Percentiles rank a stretch among this genome's conserved stretches.
These are phyloP conservation scores for Solanum lycopersicoides DNA, from an alignment of 257 asterid genomes.

Conservation along the genomic window DNA sequence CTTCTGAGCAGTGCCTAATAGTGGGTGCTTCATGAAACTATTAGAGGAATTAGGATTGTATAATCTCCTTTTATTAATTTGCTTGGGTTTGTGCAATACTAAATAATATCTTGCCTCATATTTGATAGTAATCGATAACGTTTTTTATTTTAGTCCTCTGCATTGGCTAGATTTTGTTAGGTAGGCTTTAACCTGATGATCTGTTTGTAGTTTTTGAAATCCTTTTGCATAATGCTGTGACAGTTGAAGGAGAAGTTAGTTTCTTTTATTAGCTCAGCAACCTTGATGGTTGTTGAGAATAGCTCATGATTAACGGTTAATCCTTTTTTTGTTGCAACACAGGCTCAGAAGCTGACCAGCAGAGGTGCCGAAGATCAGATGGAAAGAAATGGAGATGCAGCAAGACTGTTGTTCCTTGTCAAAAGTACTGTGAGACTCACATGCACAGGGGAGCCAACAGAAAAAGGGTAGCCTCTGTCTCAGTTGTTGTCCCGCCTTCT, in stretches of 20 bases:
- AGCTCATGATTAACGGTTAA: neutral
- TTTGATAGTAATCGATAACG: neutral
- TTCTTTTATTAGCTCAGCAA: neutral
- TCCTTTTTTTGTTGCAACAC: neutral
- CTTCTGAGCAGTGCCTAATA: neutral
- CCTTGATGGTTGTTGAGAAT: neutral
- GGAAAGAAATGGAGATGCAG: slow-evolving; percentile 73
- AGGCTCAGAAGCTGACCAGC: slow-evolving; percentile 11
- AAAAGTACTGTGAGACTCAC: slow-evolving; percentile 53
- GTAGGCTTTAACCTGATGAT: neutral
- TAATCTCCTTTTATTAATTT: neutral
- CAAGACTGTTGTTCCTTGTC: slow-evolving; percentile 23
- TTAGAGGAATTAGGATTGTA: neutral
- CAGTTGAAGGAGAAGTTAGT: neutral
- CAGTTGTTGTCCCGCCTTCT: neutral
- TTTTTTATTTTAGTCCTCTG: neutral
- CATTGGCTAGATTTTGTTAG: neutral
- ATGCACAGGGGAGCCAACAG: slow-evolving; percentile 58
- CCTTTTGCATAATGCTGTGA: neutral
- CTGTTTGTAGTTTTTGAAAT: neutral
- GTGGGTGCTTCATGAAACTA: neutral
- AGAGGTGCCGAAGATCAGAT: slow-evolving; percentile 68
- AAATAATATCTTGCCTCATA: neutral
- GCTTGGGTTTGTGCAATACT: neutral
- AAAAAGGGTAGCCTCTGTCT: slow-evolving; percentile 5